phyloP scores from a whole-genome alignment of 2,329 filamentous ascomycete genomes.

The Periconia sp. region DNA sequence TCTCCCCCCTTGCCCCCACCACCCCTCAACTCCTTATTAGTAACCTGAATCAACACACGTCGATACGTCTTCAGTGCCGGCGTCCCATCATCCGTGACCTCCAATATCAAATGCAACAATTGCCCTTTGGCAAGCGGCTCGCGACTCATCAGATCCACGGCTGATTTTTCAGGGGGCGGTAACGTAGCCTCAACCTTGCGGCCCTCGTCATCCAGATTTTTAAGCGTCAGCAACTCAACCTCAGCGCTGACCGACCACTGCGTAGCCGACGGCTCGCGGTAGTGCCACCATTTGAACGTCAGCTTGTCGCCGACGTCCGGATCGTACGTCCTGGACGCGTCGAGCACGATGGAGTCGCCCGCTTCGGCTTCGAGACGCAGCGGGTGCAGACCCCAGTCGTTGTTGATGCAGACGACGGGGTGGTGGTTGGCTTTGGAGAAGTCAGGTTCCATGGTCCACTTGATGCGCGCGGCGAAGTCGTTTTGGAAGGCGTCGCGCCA shows the following conservation, averaged over 20 bases:
- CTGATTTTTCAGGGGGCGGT: conserved; percentile 46
- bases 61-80: conserved; percentile 52
- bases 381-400: conserved; percentile 39
- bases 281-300: conserved; percentile 55
- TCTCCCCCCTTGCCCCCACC: conserved; percentile 13
- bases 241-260: conserved; percentile 48
- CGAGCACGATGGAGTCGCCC: conserved; percentile 44
- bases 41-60: conserved; percentile 45
- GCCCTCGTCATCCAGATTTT: conserved; percentile 30
- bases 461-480: conserved; percentile 53
- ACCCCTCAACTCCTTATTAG: conserved; percentile 33
- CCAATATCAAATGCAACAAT: conserved; percentile 53
- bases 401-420: conserved; percentile 51
- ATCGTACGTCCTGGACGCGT: conserved; percentile 52
- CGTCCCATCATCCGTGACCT: conserved; percentile 50
- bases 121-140: conserved; percentile 46
- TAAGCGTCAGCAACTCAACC: conserved; percentile 43
- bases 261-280: conserved; percentile 46
- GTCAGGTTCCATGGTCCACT: conserved; percentile 48
- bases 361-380: conserved; percentile 47
- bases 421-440: conserved; percentile 48
- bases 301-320: conserved; percentile 47
- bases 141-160: conserved; percentile 40
- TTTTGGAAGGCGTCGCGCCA: conserved; percentile 56
- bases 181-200: conserved; percentile 43